Conservation (phyloP, 306 rosid species). For the Cucurbita pepo region DNA sequence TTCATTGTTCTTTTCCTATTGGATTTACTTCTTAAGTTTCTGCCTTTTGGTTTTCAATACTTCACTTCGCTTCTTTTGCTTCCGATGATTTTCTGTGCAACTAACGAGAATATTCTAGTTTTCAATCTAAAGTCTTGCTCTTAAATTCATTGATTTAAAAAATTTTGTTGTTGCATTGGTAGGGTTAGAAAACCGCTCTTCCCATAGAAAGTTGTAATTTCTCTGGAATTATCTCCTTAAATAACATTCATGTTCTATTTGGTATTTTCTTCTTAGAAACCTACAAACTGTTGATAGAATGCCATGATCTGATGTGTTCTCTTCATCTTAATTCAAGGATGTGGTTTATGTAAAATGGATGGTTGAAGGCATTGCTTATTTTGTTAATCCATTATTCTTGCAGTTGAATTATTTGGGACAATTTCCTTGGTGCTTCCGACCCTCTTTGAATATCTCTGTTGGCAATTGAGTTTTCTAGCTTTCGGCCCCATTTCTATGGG, state of each 20-base stretch:
- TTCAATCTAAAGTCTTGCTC: not conserved
- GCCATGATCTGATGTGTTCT: not conserved
- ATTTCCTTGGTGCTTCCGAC: not conserved
- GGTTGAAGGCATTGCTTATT: not conserved
- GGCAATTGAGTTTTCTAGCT: not conserved
- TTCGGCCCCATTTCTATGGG: not conserved
- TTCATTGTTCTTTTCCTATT: not conserved
- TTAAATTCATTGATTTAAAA: not conserved
- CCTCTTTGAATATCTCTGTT: not conserved
- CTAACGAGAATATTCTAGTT: not conserved
- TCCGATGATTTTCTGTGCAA: not conserved
- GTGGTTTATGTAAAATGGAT: not conserved
- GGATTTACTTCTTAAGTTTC: not conserved
- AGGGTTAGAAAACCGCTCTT: not conserved
- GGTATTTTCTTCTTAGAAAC: not conserved
- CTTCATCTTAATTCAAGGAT: not conserved
- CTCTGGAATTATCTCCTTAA: not conserved
- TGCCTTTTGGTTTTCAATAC: not conserved
- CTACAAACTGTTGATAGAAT: not conserved
- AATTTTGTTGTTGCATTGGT: not conserved
- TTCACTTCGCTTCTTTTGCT: not conserved
- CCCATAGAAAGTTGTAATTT: not conserved
- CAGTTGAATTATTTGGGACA: not conserved
- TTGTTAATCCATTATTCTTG: not conserved
- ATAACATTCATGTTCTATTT: not conserved